Evolutionary conservation across 768 basidiomycete species (phyloP).

Genomic region (Podaxis pistillaris): DNA sequence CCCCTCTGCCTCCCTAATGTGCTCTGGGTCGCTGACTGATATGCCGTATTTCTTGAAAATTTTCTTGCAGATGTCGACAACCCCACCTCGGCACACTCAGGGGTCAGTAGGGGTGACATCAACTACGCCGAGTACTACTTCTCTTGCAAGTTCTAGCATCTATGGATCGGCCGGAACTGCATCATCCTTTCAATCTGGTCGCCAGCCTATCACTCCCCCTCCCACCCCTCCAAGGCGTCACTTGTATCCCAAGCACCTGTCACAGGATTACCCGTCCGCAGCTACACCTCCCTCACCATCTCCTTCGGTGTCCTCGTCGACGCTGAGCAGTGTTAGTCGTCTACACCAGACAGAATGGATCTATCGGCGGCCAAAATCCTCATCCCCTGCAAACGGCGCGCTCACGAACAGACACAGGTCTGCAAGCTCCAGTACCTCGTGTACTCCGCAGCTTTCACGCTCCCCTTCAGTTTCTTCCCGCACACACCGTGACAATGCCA

Average conservation of each 20-base stretch:
- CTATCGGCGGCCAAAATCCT: constrained; percentile 10
- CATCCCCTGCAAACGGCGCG: constrained; percentile 1
- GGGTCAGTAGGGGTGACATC: neutral
- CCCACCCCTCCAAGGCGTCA: constrained; percentile 10
- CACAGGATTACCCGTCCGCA: constrained; percentile 14
- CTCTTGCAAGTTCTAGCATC: neutral
- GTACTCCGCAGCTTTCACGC: constrained; percentile 12
- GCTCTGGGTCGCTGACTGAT: neutral
- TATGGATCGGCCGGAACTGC: neutral
- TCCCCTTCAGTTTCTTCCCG: constrained; percentile 14
- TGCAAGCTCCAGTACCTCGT: constrained; percentile 11
- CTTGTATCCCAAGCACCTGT: neutral
- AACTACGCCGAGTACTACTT: constrained; percentile 9
- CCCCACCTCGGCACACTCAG: neutral
- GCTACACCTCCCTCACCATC: constrained; percentile 23
- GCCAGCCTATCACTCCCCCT: constrained; percentile 13
- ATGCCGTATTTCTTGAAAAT: neutral
- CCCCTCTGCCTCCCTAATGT: neutral
- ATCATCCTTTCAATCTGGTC: constrained; percentile 1
- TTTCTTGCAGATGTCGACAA: constrained; percentile 7
- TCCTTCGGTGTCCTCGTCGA: constrained; percentile 19
- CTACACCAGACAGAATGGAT: constrained; percentile 13
- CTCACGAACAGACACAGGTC: constrained; percentile 9
- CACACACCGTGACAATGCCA: neutral
- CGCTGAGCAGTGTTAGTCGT: constrained; percentile 7